Conservation (phyloP, 139 green algal genomes). For the Edaphochlamys debaryana region DNA sequence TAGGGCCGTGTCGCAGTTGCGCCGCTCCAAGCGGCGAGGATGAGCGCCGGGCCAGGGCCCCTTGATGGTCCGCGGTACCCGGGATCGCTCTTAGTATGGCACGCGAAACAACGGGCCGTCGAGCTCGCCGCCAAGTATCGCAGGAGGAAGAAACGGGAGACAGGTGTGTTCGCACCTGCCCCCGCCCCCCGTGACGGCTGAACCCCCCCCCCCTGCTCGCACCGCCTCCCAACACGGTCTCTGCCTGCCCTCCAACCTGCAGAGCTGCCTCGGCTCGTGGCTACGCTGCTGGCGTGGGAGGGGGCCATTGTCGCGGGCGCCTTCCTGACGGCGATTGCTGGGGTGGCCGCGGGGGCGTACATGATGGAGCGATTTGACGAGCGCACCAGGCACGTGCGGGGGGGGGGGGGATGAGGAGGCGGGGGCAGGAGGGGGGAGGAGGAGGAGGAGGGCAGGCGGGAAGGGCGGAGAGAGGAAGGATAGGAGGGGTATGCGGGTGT, state of each 20-base stretch:
- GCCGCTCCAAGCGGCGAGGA: too few species aligned
- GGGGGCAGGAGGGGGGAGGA: too few species aligned
- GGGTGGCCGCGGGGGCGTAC: background rate
- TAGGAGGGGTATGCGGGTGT: too few species aligned
- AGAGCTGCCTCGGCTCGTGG: constrained; percentile 23
- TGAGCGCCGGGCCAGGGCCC: too few species aligned
- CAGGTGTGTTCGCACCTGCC: background rate
- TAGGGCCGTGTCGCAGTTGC: too few species aligned
- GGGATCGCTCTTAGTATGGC: constrained; percentile 3
- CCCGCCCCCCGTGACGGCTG: background rate
- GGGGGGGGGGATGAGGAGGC: background rate
- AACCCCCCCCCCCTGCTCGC: background rate
- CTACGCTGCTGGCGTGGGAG: constrained; percentile 32
- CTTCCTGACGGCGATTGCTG: background rate
- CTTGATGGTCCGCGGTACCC: constrained; percentile 22
- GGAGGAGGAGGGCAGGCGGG: too few species aligned
- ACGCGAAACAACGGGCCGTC: background rate
- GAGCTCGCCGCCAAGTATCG: background rate
- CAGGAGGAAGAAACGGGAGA: background rate
- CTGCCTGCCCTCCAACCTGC: background rate
- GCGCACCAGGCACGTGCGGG: background rate
- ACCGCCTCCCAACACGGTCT: background rate
- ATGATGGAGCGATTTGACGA: constrained; percentile 30
- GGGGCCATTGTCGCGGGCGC: constrained; percentile 26
- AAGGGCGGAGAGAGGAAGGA: background rate